Evolutionary conservation across 768 basidiomycete genomes (phyloP).

Genomic region (Dioszegia aurantiaca): DNA sequence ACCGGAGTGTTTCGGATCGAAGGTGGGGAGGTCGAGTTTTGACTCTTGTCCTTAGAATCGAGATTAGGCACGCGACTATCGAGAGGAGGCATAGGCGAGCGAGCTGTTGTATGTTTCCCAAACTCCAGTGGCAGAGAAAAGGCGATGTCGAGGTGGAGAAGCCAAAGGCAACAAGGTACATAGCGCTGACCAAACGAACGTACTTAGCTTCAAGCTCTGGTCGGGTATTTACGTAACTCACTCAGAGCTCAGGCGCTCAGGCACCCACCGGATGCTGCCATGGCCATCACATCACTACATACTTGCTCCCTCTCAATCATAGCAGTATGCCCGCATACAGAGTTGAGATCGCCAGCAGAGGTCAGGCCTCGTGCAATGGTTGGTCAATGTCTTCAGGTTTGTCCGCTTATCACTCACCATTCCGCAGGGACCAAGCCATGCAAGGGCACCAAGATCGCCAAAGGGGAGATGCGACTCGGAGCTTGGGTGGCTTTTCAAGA

Average conservation of each 20-base stretch:
- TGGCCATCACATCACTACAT: not conserved
- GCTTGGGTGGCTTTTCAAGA: constrained; percentile 71
- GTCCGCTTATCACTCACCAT: not conserved
- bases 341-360: constrained; percentile 30
- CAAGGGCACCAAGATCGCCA: constrained; percentile 67
- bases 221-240: too few relatives aligned
- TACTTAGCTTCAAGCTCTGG: too few relatives aligned
- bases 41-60: too few relatives aligned
- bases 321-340: constrained; percentile 31
- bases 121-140: too few relatives aligned
- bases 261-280: not conserved
- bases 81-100: too few relatives aligned
- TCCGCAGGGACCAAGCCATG: constrained; percentile 40
- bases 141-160: too few relatives aligned
- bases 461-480: constrained; percentile 72
- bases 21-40: not conserved
- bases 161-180: too few relatives aligned
- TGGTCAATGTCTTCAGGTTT: not conserved
- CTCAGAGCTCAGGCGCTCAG: too few relatives aligned
- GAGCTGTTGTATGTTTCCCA: too few relatives aligned
- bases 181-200: too few relatives aligned
- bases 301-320: not conserved
- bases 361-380: constrained; percentile 36
- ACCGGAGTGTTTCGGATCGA: not conserved
- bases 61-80: too few relatives aligned